Conservation (phyloP, 495 filamentous ascomycete species). For the Pyrenula aspistea region DNA sequence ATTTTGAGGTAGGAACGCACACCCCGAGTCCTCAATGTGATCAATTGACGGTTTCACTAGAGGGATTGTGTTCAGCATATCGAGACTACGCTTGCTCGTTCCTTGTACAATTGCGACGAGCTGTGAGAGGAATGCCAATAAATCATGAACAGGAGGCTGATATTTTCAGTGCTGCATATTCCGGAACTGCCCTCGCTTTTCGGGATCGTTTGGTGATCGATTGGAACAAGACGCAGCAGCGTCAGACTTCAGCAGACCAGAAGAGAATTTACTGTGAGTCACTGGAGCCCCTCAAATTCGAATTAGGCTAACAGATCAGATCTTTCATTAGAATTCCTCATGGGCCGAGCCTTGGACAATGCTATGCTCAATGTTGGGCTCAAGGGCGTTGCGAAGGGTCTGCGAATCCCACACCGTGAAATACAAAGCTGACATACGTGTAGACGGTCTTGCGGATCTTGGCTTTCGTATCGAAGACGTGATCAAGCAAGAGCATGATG, state of each 20-base stretch:
- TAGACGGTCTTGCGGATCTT: slow-evolving; percentile 73
- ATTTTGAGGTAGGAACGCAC: slow-evolving; percentile 45
- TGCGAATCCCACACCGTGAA: slow-evolving; percentile 3
- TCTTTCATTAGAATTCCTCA: slow-evolving; percentile 89
- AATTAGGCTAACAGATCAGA: slow-evolving; percentile 30
- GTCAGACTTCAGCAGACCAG: slow-evolving; percentile 77
- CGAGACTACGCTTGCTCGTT: slow-evolving; percentile 91
- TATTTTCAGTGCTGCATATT: slow-evolving; percentile 61
- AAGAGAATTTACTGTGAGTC: slow-evolving; percentile 80
- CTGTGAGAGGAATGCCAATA: slow-evolving; percentile 23
- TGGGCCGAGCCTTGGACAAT: slow-evolving; percentile 94
- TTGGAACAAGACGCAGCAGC: slow-evolving; percentile 96
- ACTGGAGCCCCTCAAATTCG: neutral
- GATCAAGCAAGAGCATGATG: slow-evolving; percentile 89
- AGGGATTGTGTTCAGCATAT: slow-evolving; percentile 82
- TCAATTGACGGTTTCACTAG: slow-evolving; percentile 20
- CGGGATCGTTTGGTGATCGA: slow-evolving; percentile 86
- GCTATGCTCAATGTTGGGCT: slow-evolving; percentile 90
- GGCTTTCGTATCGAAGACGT: slow-evolving; percentile 96
- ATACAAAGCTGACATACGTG: neutral
- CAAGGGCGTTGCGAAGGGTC: slow-evolving; percentile 75
- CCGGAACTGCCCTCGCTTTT: slow-evolving; percentile 80
- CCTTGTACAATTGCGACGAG: slow-evolving; percentile 97
- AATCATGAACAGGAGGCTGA: slow-evolving; percentile 1
- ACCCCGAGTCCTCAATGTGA: neutral